Base-by-base conservation (phyloP, 2,329 filamentous ascomycete genomes). In the Tolypocladium sp. region DNA sequence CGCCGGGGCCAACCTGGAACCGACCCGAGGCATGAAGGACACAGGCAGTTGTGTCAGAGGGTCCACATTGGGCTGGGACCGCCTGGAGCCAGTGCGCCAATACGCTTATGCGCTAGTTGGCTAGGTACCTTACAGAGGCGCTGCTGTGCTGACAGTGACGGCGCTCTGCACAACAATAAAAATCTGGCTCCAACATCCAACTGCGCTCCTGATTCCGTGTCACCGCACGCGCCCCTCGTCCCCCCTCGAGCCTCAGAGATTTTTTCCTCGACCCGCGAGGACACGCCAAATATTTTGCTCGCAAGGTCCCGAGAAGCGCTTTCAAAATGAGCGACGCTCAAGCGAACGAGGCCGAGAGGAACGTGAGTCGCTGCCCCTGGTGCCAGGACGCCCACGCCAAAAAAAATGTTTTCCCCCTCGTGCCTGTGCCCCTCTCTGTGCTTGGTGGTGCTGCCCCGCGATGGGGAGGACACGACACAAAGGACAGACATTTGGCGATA, bases 301-400 rank as follows among this genome's bases (percentile, higher is more conserved):
- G 65, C 61, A 61, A 63, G 61, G 64, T 60, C 63, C 60, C 63
- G 60, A 61, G 60, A 58, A 63, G 60, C 62, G 64, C 65, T 64
- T 63, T 74, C 84, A 92, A 79, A 70, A 96, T 96, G 91, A 92
- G 89, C 81, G 87, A 92, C 78, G 81, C 88, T 71, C 86, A 91
- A 79, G 85, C 86, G 75, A 92, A 88, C 79, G 94, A 97, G 79
- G 93, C 93, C 69, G 94, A 99, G 85, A 97, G 97, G 86, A 99
- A 97, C 78, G 83, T 86, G 71, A 77, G 81, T 79, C 51, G 59
- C 20, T 40, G 20, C 37, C 55, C 22, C 37, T 55, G 30, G 17
- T 40, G 52, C 41, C 13, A 22, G 62, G 51, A 61, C 40, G 44
- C 25, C 51, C 56, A 33, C 49, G 44, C 35, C 27, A 52, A 59